Evolutionary conservation across 106 monocot genomes (phyloP).

Genomic region (Narthecium ossifragum): DNA sequence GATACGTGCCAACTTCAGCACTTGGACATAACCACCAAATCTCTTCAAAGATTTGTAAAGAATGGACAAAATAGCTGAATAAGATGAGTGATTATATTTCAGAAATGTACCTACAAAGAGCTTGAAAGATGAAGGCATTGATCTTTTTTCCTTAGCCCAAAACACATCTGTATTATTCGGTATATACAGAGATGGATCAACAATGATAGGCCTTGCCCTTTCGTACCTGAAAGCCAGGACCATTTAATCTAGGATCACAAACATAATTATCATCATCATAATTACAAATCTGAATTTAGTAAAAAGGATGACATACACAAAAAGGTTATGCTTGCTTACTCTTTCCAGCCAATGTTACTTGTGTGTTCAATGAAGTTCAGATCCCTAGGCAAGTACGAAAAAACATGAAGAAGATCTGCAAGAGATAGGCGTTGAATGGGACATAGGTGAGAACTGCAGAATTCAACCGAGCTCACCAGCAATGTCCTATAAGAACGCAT

Average conservation of each 20-base stretch:
- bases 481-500: background rate
- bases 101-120: conserved; percentile 73
- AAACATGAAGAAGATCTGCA: conserved; percentile 84
- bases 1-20: too few relatives aligned
- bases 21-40: too few relatives aligned
- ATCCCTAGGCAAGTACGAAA: conserved; percentile 78
- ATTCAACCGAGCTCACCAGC: too few relatives aligned
- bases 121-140: conserved; percentile 84
- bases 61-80: too few relatives aligned
- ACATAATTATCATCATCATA: background rate
- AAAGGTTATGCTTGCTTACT: conserved; percentile 31
- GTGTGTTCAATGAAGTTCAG: conserved; percentile 92
- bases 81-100: too few relatives aligned
- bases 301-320: too few relatives aligned
- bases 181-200: conserved; percentile 71
- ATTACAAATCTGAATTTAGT: conserved; percentile 4
- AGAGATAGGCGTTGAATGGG: background rate
- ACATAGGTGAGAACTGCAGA: too few relatives aligned
- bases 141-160: conserved; percentile 85
- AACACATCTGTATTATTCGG: conserved; percentile 51
- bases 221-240: conserved; percentile 43
- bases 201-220: conserved; percentile 85
- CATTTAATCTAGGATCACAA: background rate
- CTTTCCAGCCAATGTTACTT: conserved; percentile 91
- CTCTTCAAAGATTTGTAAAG: too few relatives aligned